Evolutionary conservation across 805 yeast genomes (phyloP).

Genomic region (Kregervanrija fluxuum): DNA sequence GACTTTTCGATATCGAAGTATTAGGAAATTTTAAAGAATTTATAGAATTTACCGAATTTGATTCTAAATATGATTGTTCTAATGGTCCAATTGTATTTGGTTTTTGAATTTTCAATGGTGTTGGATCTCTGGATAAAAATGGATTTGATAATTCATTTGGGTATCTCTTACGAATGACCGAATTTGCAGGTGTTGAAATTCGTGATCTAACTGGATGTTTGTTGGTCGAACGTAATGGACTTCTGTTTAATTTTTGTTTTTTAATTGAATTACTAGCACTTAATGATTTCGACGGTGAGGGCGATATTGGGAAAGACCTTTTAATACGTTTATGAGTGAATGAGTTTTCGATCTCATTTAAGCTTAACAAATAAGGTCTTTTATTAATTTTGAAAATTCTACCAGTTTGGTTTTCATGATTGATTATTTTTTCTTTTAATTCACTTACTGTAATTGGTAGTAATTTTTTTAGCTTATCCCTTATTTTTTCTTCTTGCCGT

Average conservation of each 20-base stretch:
- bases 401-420: constrained; percentile 39
- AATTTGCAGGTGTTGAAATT: constrained; percentile 10
- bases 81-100: background rate
- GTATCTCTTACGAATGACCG: constrained; percentile 15
- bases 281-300: background rate
- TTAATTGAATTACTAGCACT: background rate
- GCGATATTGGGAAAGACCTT: constrained; percentile 2
- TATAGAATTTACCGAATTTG: background rate
- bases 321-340: constrained; percentile 10
- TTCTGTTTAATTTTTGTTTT: background rate
- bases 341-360: constrained; percentile 18
- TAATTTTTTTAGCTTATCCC: constrained; percentile 60
- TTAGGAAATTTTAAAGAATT: constrained; percentile 6
- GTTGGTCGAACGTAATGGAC: background rate
- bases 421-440: constrained; percentile 38
- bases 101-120: constrained; percentile 4
- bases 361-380: constrained; percentile 33
- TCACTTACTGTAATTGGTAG: constrained; percentile 57
- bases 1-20: constrained; percentile 19
- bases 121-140: constrained; percentile 12
- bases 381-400: constrained; percentile 40
- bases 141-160: constrained; percentile 19
- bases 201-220: background rate
- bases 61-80: background rate
- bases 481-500: constrained; percentile 68